These are phyloP conservation scores for Ganoderma lingzhi DNA, from an alignment of 1,284 basidiomycete species.

Conservation along the genomic window DNA sequence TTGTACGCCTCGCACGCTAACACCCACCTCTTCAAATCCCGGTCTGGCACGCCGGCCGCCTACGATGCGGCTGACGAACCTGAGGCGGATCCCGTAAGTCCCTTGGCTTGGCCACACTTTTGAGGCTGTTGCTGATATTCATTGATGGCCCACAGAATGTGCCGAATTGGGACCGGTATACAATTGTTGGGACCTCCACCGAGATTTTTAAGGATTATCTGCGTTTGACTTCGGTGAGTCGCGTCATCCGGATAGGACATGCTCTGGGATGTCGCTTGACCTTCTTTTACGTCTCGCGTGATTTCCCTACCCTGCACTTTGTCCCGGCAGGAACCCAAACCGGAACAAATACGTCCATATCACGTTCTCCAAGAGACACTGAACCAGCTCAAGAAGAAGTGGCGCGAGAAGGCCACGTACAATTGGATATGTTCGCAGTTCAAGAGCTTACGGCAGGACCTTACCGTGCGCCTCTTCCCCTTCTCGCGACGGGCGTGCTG, in stretches of 20 bases:
- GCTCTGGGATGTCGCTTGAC: conserved; percentile 18
- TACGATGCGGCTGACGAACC: conserved; percentile 62
- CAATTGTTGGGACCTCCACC: conserved; percentile 91
- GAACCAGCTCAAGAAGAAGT: conserved; percentile 87
- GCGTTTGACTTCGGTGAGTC: conserved; percentile 87
- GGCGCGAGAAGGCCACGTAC: conserved; percentile 88
- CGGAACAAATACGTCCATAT: conserved; percentile 93
- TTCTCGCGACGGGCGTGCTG: conserved; percentile 26
- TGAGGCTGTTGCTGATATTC: conserved; percentile 13
- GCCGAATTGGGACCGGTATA: conserved; percentile 95
- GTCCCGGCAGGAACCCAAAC: conserved; percentile 84
- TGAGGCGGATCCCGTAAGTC: conserved; percentile 73
- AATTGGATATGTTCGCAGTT: conserved; percentile 98
- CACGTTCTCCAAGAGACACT: conserved; percentile 87
- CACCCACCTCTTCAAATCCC: conserved; percentile 59
- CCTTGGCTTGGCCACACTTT: conserved; percentile 9
- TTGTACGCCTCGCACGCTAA: conserved; percentile 56
- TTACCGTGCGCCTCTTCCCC: conserved; percentile 76
- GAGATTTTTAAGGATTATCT: conserved; percentile 97
- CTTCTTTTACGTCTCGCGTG: too few species aligned
- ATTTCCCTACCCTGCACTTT: conserved; percentile 1
- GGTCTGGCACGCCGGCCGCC: conserved; percentile 54
- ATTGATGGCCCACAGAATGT: conserved; percentile 72
- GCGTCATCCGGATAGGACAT: conserved; percentile 7
- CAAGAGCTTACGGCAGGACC: conserved; percentile 96